phyloP scores from a whole-genome alignment of 2,329 filamentous ascomycete genomes.

The Claviceps sp. region DNA sequence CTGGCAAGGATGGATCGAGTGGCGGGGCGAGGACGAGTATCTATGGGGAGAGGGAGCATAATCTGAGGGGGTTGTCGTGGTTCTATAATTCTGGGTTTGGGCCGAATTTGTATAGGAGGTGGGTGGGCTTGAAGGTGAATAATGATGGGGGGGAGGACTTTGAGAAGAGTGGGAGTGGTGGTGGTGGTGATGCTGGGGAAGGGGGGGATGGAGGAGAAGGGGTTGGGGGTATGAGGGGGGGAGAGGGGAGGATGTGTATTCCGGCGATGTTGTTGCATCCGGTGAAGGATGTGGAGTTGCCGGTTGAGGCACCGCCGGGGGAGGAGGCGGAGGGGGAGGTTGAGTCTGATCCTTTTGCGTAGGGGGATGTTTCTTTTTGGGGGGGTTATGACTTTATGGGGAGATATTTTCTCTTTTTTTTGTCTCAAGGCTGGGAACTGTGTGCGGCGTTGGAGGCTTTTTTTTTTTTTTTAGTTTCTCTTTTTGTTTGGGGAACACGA shows the following conservation, averaged over 20 bases:
- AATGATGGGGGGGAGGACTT: constrained; percentile 68
- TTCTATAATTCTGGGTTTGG: constrained; percentile 83
- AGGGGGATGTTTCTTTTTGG: background rate
- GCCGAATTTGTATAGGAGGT: constrained; percentile 67
- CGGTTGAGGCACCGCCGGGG: constrained; percentile 43
- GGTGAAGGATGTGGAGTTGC: constrained; percentile 60
- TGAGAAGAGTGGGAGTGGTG: constrained; percentile 43
- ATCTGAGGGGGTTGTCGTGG: constrained; percentile 77
- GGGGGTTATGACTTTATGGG: too few species aligned
- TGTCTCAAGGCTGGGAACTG: background rate
- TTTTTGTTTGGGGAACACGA: background rate
- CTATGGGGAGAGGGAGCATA: constrained; percentile 78
- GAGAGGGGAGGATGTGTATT: constrained; percentile 79
- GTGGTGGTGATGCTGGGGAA: constrained; percentile 6
- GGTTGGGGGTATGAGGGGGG: constrained; percentile 43
- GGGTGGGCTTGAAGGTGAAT: constrained; percentile 71
- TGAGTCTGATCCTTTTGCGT: constrained; percentile 33
- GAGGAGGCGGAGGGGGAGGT: constrained; percentile 26
- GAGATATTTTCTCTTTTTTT: constrained; percentile 9
- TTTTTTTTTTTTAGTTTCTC: background rate
- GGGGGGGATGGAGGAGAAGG: constrained; percentile 29
- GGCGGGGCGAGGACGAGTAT: constrained; percentile 62
- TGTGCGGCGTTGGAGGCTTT: too few species aligned
- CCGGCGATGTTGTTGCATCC: constrained; percentile 85
- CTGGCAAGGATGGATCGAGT: constrained; percentile 57